These are phyloP conservation scores for Sutorius australiensis DNA, from an alignment of 768 basidiomycete genomes.

Conservation along the genomic window DNA sequence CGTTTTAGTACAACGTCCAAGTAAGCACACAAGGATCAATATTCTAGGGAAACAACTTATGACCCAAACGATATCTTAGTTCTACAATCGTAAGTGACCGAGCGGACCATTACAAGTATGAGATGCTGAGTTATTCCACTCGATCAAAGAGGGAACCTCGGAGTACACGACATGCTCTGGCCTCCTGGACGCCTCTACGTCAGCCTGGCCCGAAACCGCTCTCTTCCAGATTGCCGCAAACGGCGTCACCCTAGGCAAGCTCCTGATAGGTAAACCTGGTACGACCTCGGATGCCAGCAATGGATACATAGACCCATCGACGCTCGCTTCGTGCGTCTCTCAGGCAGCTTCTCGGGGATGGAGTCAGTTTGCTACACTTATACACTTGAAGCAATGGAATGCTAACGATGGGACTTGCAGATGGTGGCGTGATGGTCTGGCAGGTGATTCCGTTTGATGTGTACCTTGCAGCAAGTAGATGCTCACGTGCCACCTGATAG, in stretches of 20 bases:
- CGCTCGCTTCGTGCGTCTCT: conserved; percentile 57
- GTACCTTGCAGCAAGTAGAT: neutral
- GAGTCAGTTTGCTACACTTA: conserved; percentile 42
- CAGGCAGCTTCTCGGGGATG: conserved; percentile 61
- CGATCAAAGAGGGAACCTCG: conserved; percentile 30
- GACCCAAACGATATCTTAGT: conserved; percentile 8
- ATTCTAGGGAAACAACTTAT: neutral
- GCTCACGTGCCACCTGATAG: conserved; percentile 14
- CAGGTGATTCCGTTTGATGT: conserved; percentile 24
- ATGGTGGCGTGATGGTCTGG: conserved; percentile 39
- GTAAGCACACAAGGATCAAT: conserved; percentile 14
- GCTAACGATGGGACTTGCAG: conserved; percentile 17
- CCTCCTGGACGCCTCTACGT: conserved; percentile 39
- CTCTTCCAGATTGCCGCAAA: conserved; percentile 48
- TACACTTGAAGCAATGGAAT: neutral
- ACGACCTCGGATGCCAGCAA: conserved; percentile 47
- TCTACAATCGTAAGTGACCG: conserved; percentile 25
- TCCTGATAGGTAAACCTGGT: conserved; percentile 76
- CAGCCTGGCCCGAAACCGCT: conserved; percentile 40
- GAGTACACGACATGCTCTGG: conserved; percentile 39
- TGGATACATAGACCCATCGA: conserved; percentile 52
- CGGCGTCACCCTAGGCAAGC: conserved; percentile 57
- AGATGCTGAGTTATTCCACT: neutral
- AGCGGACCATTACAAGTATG: neutral
- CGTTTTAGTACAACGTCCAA: conserved; percentile 35